Evolutionary conservation across 768 basidiomycete genomes (phyloP).

Genomic region (Boletus pseudopeckii): DNA sequence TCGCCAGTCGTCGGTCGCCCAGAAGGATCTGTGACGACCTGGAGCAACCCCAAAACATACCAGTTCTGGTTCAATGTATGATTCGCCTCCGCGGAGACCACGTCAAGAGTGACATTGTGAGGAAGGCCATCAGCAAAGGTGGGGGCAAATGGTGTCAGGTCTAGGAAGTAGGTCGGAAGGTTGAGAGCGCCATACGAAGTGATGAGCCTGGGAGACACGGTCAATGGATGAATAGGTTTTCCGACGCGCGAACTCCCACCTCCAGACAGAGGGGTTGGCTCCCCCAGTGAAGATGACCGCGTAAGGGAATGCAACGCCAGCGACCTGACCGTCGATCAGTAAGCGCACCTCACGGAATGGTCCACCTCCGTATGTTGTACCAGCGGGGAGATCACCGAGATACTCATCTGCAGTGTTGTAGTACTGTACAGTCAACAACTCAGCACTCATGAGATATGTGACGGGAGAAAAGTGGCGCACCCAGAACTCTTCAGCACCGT

Average conservation of each 20-base stretch:
- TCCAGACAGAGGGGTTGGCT: slow-evolving; percentile 66
- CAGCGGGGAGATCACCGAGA: slow-evolving; percentile 49
- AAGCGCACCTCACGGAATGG: slow-evolving; percentile 64
- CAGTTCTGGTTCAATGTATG: slow-evolving; percentile 72
- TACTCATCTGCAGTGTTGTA: slow-evolving; percentile 64
- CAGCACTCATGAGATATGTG: neutral
- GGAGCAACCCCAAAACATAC: slow-evolving; percentile 69
- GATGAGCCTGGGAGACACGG: slow-evolving; percentile 49
- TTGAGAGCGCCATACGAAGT: slow-evolving; percentile 75
- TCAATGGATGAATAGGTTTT: neutral
- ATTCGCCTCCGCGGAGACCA: slow-evolving; percentile 63
- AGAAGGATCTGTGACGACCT: slow-evolving; percentile 66
- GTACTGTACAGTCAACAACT: slow-evolving; percentile 43
- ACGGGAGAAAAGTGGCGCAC: slow-evolving; percentile 35
- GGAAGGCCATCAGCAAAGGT: slow-evolving; percentile 62
- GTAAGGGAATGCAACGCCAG: slow-evolving; percentile 58
- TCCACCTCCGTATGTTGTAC: slow-evolving; percentile 44
- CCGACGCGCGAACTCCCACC: slow-evolving; percentile 35
- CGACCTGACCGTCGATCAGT: slow-evolving; percentile 52
- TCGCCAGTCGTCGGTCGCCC: slow-evolving; percentile 62
- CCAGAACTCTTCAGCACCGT: slow-evolving; percentile 74
- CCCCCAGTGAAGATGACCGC: slow-evolving; percentile 72
- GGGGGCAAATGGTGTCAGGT: slow-evolving; percentile 75
- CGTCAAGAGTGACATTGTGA: slow-evolving; percentile 71
- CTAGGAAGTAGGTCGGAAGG: slow-evolving; percentile 73